Evolutionary conservation across 805 yeast genomes (phyloP), one percentile per base, ranked within the genome.

Genomic region (Suhomyces sp.): DNA sequence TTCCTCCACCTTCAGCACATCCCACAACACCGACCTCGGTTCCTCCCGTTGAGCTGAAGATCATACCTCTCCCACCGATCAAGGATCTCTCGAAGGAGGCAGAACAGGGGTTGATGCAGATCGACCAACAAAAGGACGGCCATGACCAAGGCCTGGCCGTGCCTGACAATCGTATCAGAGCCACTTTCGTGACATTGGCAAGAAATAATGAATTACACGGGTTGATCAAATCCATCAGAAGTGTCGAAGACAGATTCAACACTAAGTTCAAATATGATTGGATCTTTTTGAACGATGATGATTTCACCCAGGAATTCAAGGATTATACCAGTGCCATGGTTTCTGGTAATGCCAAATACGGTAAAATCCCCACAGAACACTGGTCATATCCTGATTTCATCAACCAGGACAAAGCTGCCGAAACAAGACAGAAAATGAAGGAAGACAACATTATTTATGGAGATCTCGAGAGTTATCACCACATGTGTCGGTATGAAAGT

Each of bases 221-320:
- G 15, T 63, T 86, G 38, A 64, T 77, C 24, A 72, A 68, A 19
- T 77, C 95, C 4, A 82, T 86, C 40, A 72, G 85, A 55, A 73
- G 79, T 27, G 76, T 90, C 35, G 97, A 91, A 63, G 97, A 88
- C 58, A 70, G 96, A 40, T 91, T 93, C 71, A 91, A 91, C 68
- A 57, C 66, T 11, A 73, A 83, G 29, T 90, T 64, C 64, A 73
- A 85, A 46, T 91, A 91, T 54, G 97, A 95, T 50, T 91, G 98
- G 97, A 93, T 88, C 16, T 93, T 91, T 59, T 70, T 91, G 47
- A 91, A 91, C 57, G 96, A 91, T 56, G 90, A 81, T 38, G 81
- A 73, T 28, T 93, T 91, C 65, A 71, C 78, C 30, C 88, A 86
- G 4, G 95, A 90, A 51, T 91, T 93, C 62, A 86, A 78, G 50